These are phyloP conservation scores for Vigna unguiculata DNA, from an alignment of 306 rosid genomes.

Conservation along the genomic window DNA sequence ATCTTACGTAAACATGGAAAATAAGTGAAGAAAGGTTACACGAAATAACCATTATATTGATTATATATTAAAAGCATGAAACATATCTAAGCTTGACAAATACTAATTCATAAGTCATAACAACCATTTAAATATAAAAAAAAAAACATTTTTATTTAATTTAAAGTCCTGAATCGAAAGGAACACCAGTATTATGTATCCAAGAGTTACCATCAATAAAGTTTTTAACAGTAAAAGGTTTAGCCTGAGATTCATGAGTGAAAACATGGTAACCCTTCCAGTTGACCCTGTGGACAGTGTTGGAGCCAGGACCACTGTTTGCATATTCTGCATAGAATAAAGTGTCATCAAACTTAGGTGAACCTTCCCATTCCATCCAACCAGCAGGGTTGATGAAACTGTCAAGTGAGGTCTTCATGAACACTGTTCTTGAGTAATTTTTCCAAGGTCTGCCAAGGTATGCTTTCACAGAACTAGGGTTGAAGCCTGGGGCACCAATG, in stretches of 20 bases:
- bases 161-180: constrained; percentile 65
- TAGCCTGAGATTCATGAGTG: constrained; percentile 66
- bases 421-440: background rate
- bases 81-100: too few species aligned
- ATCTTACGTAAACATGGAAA: too few species aligned
- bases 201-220: constrained; percentile 69
- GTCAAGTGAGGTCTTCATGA: constrained; percentile 67
- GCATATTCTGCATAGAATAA: constrained; percentile 69
- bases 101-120: too few species aligned
- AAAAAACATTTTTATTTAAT: too few species aligned
- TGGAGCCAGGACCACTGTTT: constrained; percentile 72
- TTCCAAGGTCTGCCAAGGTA: constrained; percentile 79
- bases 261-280: constrained; percentile 81
- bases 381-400: constrained; percentile 70
- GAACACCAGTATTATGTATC: constrained; percentile 67
- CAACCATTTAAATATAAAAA: too few species aligned
- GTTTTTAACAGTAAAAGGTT: constrained; percentile 67
- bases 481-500: too few species aligned
- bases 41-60: too few species aligned
- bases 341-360: constrained; percentile 63
- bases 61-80: too few species aligned
- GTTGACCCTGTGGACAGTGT: constrained; percentile 58
- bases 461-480: constrained; percentile 48
- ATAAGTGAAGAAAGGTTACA: too few species aligned
- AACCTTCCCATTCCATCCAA: constrained; percentile 74